A percentile compares a stretch with the other conserved stretches of the same genome.
Conservation (phyloP, 2,329 filamentous ascomycete species). For the Epichloe scottii region DNA sequence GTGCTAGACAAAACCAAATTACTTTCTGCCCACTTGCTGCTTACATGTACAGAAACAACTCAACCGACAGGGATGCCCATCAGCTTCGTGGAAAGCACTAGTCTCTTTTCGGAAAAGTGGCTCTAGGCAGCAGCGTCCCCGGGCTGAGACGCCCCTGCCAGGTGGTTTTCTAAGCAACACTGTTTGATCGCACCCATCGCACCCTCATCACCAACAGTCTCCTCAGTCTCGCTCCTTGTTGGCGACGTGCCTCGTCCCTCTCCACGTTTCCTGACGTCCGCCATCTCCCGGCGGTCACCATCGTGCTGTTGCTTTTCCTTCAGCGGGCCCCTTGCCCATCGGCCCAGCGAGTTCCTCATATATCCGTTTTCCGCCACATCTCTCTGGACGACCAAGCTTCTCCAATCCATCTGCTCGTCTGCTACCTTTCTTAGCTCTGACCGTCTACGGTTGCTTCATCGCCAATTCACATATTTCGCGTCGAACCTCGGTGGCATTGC, state of each 20-base stretch:
- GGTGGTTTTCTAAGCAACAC: conserved; percentile 6
- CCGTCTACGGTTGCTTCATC: neutral
- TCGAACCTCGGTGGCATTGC: neutral
- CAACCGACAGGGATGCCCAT: conserved; percentile 9
- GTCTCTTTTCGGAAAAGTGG: conserved; percentile 2
- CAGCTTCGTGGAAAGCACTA: conserved; percentile 9
- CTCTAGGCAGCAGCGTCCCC: conserved; percentile 14
- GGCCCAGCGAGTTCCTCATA: conserved; percentile 12
- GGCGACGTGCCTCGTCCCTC: neutral
- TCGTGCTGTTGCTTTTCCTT: conserved; percentile 2
- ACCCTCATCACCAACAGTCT: conserved; percentile 4
- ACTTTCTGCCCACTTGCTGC: neutral
- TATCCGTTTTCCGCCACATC: conserved; percentile 15
- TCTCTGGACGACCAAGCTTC: neutral
- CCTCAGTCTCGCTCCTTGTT: neutral
- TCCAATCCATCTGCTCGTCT: neutral
- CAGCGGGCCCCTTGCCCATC: conserved; percentile 5
- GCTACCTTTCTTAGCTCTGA: neutral
- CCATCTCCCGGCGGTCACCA: conserved; percentile 5
- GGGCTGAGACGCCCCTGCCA: conserved; percentile 8
- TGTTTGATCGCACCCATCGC: neutral
- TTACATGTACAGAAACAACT: neutral
- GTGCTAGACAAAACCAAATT: no score
- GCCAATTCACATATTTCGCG: neutral
- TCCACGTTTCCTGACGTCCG: conserved; percentile 2